These are phyloP conservation scores for Rutstroemia sp. DNA, from an alignment of 2,329 filamentous ascomycete species.

Conservation along the genomic window DNA sequence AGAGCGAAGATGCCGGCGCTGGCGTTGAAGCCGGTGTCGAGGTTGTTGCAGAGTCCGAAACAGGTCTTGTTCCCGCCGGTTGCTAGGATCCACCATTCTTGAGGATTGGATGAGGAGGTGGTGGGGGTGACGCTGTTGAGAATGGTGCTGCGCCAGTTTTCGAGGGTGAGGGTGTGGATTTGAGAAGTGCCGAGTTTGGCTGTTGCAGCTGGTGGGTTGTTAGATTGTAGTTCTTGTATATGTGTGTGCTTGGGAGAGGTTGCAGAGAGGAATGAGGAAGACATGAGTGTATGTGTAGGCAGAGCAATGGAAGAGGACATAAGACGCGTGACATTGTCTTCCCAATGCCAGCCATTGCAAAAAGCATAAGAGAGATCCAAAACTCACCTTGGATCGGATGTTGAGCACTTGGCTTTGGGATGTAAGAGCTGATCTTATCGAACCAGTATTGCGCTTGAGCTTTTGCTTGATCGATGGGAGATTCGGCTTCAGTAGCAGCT, in stretches of 20 bases:
- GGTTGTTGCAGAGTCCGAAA: slow-evolving; percentile 52
- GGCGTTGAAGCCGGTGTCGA: slow-evolving; percentile 61
- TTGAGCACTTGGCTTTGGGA: slow-evolving; percentile 40
- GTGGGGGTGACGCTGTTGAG: slow-evolving; percentile 52
- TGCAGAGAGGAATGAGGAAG: too few species aligned
- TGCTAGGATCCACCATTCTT: slow-evolving; percentile 70
- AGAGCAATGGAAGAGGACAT: too few species aligned
- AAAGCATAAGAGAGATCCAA: too few species aligned
- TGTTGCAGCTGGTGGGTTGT: slow-evolving; percentile 34
- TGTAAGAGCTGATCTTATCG: slow-evolving; percentile 49
- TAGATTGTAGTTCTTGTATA: too few species aligned
- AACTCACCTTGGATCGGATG: slow-evolving; percentile 9
- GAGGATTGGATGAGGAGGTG: slow-evolving; percentile 45
- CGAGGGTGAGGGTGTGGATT: slow-evolving; percentile 53
- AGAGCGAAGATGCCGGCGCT: slow-evolving; percentile 56
- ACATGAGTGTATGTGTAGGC: too few species aligned
- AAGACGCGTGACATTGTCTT: too few species aligned
- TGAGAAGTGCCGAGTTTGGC: slow-evolving; percentile 42
- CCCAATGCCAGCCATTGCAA: too few species aligned
- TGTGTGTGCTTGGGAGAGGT: too few species aligned
- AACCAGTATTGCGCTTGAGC: slow-evolving; percentile 58
- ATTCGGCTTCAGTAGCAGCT: slow-evolving; percentile 40
- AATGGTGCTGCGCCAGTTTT: slow-evolving; percentile 65
- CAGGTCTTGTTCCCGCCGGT: slow-evolving; percentile 75
- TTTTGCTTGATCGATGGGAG: slow-evolving; percentile 48